phyloP scores from a whole-genome alignment of 78 protist genomes.

The Paratrimastix pyriformis region DNA sequence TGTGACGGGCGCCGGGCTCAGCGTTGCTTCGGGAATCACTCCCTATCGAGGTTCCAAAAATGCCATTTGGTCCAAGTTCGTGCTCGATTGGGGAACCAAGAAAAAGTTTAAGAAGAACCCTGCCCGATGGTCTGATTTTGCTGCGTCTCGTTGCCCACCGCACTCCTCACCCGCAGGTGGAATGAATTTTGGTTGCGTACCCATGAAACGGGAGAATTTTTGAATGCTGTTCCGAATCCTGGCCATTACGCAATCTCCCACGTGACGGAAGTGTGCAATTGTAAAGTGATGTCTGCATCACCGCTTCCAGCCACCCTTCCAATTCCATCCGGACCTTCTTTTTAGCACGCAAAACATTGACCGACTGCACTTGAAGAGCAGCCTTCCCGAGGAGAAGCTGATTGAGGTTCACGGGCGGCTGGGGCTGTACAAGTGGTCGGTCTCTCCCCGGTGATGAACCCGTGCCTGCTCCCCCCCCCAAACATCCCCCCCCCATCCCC shows the following conservation, averaged over 20 bases:
- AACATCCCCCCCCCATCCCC: too few species aligned
- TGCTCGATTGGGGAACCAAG: slow-evolving; percentile 12
- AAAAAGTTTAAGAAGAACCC: slow-evolving; percentile 23
- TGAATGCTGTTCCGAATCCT: slow-evolving; percentile 16
- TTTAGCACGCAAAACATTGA: slow-evolving; percentile 21
- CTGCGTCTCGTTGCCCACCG: background rate
- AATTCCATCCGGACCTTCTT: background rate
- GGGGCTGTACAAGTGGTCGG: slow-evolving; percentile 10
- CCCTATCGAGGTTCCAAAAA: slow-evolving; percentile 22
- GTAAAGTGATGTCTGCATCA: slow-evolving; percentile 1
- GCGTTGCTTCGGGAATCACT: slow-evolving; percentile 10
- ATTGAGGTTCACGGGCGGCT: slow-evolving; percentile 12
- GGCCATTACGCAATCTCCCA: slow-evolving; percentile 12
- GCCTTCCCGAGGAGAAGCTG: background rate
- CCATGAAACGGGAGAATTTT: background rate
- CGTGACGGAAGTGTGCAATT: background rate
- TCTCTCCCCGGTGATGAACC: too few species aligned
- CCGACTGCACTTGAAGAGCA: background rate
- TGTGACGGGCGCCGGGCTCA: slow-evolving; percentile 12
- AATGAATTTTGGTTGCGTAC: slow-evolving; percentile 24
- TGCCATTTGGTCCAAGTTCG: slow-evolving; percentile 22
- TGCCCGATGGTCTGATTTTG: slow-evolving; percentile 1
- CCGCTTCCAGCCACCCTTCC: too few species aligned
- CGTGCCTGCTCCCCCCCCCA: too few species aligned
- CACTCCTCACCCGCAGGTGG: background rate